These are phyloP conservation scores for Penicillium sp. DNA, from an alignment of 2,329 filamentous ascomycete genomes.

Conservation along the genomic window DNA sequence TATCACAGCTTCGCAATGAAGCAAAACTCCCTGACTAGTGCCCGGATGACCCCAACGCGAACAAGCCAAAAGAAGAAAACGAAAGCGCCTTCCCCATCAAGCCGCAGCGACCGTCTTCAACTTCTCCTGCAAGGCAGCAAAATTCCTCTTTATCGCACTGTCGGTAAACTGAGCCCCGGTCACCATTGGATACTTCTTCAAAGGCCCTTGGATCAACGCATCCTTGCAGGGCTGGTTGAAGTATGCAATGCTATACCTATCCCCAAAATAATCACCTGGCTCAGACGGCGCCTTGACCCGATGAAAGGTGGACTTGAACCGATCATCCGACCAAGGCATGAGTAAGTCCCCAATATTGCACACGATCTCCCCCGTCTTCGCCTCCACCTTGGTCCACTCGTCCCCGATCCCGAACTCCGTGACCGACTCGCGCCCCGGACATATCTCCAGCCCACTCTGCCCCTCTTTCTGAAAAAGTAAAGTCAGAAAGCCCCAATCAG, in stretches of 20 bases:
- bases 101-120: constrained; percentile 31
- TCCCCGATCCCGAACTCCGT: constrained; percentile 61
- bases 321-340: constrained; percentile 67
- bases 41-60: constrained; percentile 17
- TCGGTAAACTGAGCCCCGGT: constrained; percentile 62
- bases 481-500: constrained; percentile 64
- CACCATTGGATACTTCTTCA: constrained; percentile 61
- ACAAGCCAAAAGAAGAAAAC: neutral
- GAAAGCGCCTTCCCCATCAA: constrained; percentile 1
- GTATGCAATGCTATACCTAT: constrained; percentile 64
- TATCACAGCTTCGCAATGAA: neutral
- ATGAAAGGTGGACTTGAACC: constrained; percentile 67
- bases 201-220: constrained; percentile 59
- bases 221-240: constrained; percentile 65
- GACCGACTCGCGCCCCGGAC: constrained; percentile 61
- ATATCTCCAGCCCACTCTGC: constrained; percentile 64
- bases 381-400: constrained; percentile 63
- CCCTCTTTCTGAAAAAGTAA: constrained; percentile 62
- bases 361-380: constrained; percentile 55
- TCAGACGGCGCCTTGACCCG: constrained; percentile 62
- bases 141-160: constrained; percentile 58
- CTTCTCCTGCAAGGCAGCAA: constrained; percentile 52
- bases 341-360: constrained; percentile 67
- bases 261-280: constrained; percentile 55
- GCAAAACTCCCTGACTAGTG: constrained; percentile 6